These are phyloP conservation scores for Podospora fimiseda DNA, from an alignment of 495 filamentous ascomycete species.

Conservation along the genomic window DNA sequence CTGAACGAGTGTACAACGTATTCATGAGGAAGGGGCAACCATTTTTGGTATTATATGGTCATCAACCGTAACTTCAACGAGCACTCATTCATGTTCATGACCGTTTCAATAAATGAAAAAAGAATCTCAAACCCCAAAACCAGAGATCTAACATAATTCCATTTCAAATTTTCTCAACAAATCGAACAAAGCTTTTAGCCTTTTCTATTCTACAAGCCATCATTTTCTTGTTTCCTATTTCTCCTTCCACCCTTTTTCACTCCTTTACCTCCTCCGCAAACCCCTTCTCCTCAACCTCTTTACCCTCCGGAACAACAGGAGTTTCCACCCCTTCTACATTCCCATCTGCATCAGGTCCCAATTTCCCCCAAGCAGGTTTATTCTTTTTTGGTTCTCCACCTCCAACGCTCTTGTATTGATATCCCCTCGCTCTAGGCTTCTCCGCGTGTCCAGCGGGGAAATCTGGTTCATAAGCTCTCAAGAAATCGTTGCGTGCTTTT, in stretches of 20 bases:
- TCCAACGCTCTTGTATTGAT: slow-evolving; percentile 68
- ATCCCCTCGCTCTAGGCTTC: slow-evolving; percentile 77
- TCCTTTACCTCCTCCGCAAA: slow-evolving; percentile 47
- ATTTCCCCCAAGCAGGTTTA: slow-evolving; percentile 53
- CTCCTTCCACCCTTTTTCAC: not conserved
- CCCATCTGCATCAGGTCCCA: slow-evolving; percentile 17
- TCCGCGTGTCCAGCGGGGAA: slow-evolving; percentile 69
- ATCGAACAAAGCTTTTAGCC: too few species aligned
- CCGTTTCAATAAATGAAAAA: too few species aligned
- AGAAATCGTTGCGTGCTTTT: slow-evolving; percentile 50
- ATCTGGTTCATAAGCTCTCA: slow-evolving; percentile 53
- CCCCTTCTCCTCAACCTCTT: slow-evolving; percentile 53
- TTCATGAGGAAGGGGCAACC: too few species aligned
- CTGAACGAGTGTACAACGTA: too few species aligned
- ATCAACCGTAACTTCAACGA: too few species aligned
- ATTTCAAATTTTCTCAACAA: too few species aligned
- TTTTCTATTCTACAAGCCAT: not conserved
- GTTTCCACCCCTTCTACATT: slow-evolving; percentile 20
- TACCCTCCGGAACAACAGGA: slow-evolving; percentile 43
- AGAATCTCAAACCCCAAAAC: too few species aligned
- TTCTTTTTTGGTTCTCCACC: slow-evolving; percentile 64
- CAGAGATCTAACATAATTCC: too few species aligned
- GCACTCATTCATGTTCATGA: too few species aligned
- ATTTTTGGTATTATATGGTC: too few species aligned
- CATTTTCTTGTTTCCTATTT: not conserved